Evolutionary conservation across 768 basidiomycete genomes (phyloP).

Genomic region (Tulasnella sp.): DNA sequence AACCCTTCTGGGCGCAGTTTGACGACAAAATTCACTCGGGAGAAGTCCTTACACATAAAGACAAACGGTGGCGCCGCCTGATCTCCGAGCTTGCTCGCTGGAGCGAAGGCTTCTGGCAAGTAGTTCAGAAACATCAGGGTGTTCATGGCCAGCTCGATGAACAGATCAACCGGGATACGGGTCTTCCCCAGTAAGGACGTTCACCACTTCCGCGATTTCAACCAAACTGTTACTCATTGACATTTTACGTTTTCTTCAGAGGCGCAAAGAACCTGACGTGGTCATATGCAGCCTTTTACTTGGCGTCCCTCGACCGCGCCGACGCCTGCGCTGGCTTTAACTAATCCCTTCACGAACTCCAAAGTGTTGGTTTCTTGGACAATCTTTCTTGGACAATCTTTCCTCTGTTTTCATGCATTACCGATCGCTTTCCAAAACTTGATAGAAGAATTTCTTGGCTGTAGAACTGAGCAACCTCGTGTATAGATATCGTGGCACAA

Average conservation of each 20-base stretch:
- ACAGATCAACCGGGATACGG: slow-evolving; percentile 21
- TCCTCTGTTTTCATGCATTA: neutral
- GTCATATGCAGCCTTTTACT: slow-evolving; percentile 24
- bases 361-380: neutral
- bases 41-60: neutral
- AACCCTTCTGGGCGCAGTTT: too few relatives aligned
- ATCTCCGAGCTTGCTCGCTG: slow-evolving; percentile 6
- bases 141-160: slow-evolving; percentile 16
- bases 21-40: neutral
- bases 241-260: neutral
- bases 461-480: neutral
- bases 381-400: neutral
- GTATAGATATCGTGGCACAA: neutral
- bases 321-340: neutral
- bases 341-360: neutral
- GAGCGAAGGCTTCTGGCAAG: slow-evolving; percentile 22
- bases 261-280: slow-evolving; percentile 24
- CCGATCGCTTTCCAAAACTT: neutral
- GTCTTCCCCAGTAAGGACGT: slow-evolving; percentile 9
- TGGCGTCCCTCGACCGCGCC: slow-evolving; percentile 11
- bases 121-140: slow-evolving; percentile 5
- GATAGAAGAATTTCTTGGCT: neutral
- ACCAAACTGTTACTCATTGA: neutral
- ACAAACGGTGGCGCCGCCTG: neutral
- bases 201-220: neutral